phyloP scores from a whole-genome alignment of 495 filamentous ascomycete genomes.

The Penicillium bovifimosum region DNA sequence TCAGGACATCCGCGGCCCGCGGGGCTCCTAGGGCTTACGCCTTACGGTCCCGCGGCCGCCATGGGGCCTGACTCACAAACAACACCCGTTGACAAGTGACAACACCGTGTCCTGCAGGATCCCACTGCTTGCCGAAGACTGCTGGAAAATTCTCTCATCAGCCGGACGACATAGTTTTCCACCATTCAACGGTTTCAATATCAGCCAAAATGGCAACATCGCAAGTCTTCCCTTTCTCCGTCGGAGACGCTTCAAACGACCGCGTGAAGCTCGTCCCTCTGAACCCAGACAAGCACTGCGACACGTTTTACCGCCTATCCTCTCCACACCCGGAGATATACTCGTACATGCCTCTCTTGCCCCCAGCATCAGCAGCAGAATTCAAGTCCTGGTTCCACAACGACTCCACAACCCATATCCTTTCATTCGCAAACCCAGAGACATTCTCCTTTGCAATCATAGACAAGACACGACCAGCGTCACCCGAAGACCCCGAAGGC shows the following conservation, averaged over 20 bases:
- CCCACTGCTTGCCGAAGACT: too few relatives aligned
- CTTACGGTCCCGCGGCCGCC: too few relatives aligned
- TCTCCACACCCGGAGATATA: slow-evolving; percentile 15
- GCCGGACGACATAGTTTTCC: not conserved
- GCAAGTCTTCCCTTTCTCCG: slow-evolving; percentile 10
- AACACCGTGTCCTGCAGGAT: too few relatives aligned
- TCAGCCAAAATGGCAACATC: slow-evolving; percentile 3
- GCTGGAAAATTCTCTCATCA: not conserved
- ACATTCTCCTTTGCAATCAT: slow-evolving; percentile 23
- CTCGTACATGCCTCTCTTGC: slow-evolving; percentile 10
- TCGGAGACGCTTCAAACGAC: slow-evolving; percentile 8
- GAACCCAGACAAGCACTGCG: slow-evolving; percentile 11
- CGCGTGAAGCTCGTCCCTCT: slow-evolving; percentile 17
- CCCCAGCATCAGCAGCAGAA: slow-evolving; percentile 3
- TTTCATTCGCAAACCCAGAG: slow-evolving; percentile 17
- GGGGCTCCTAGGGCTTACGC: too few relatives aligned
- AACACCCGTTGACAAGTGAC: too few relatives aligned
- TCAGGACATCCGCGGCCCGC: too few relatives aligned
- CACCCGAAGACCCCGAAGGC: slow-evolving; percentile 17
- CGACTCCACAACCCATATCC: slow-evolving; percentile 1
- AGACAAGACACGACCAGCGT: slow-evolving; percentile 17
- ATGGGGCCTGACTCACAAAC: too few relatives aligned
- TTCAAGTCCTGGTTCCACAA: slow-evolving; percentile 12
- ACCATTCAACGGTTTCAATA: not conserved
- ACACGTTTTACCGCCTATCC: slow-evolving; percentile 15